Base-by-base conservation (phyloP, 768 basidiomycete species). In the Mycena rebaudengoi region DNA sequence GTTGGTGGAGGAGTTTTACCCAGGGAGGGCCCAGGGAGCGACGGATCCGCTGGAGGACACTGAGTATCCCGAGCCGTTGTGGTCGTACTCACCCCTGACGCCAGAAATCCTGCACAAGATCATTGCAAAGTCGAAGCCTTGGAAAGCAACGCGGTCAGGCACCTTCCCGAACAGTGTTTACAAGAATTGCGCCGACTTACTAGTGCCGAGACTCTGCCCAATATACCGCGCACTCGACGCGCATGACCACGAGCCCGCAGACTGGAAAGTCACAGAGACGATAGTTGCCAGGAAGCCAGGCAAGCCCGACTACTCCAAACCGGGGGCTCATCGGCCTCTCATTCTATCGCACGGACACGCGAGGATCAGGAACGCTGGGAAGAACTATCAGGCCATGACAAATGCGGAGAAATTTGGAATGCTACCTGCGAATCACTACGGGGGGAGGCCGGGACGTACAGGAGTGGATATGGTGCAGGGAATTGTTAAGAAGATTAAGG, bases 241-340 rank as follows among this genome's bases (percentile, higher is more conserved):
- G 5, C 71, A 79, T 0, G 40, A 67, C 6, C 43, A 64, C 50
- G 75, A 77, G 61, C 78, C 76, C 0, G 57, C 67, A 0, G 29
- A 45, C 13, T 80, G 78, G 76, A 69, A 67, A 37, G 13, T 28
- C 0, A 76, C 70, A 0, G 66, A 37, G 1, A 79, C 79, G 0
- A 57, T 78, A 0, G 75, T 79, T 0, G 63, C 79, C 0, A 53
- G 71, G 2, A 82, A 82, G 62, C 80, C 80, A 3, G 78, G 78
- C 4, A 75, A 76, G 58, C 55, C 68, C 0, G 71, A 74, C 57
- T 82, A 81, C 68, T 44, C 70, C 3, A 54, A 65, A 1, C 71
- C 78, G 5, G 75, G 74, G 18, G 73, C 78, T 1, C 78, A 73
- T 60, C 68, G 76, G 3, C 80, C 76, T 0, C 75, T 80, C 7